phyloP scores from a whole-genome alignment of 352 stramenopile genomes.

The Pythium oligandrum region DNA sequence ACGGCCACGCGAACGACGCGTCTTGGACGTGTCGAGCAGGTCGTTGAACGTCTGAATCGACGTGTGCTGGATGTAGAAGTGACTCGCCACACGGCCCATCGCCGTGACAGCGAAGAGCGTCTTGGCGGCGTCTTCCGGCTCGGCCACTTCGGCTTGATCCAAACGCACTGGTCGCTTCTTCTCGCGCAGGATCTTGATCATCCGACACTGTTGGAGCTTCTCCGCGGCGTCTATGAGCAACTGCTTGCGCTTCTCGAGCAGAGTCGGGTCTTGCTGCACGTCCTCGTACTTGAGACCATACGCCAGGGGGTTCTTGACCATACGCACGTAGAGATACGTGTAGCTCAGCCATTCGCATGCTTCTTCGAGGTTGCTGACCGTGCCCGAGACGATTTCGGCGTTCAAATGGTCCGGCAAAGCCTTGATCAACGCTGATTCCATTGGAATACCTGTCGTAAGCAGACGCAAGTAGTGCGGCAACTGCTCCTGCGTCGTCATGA shows the following conservation, averaged over 20 bases:
- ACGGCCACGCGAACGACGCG: background rate
- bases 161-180: constrained; percentile 24
- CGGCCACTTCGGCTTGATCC: constrained; percentile 5
- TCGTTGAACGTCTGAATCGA: constrained; percentile 98
- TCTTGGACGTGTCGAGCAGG: constrained; percentile 47
- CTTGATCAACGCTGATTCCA: constrained; percentile 98
- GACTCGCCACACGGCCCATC: constrained; percentile 95
- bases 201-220: constrained; percentile 69
- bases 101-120: constrained; percentile 92
- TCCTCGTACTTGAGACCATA: constrained; percentile 97
- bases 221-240: constrained; percentile 72
- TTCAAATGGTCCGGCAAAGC: constrained; percentile 98
- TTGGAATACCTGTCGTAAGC: constrained; percentile 94
- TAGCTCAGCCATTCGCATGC: constrained; percentile 96
- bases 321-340: constrained; percentile 99
- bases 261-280: constrained; percentile 85
- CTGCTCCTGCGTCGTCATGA: constrained; percentile 97
- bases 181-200: constrained; percentile 80
- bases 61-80: constrained; percentile 99
- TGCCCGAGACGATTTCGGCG: constrained; percentile 98
- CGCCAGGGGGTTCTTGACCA: constrained; percentile 96
- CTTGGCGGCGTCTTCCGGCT: constrained; percentile 33
- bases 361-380: constrained; percentile 96
- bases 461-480: constrained; percentile 94
- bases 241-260: constrained; percentile 64